Evolutionary conservation across 345 rosid genomes (phyloP), one percentile per base, ranked within the genome.

Genomic region (Eucalyptus curtisii): DNA sequence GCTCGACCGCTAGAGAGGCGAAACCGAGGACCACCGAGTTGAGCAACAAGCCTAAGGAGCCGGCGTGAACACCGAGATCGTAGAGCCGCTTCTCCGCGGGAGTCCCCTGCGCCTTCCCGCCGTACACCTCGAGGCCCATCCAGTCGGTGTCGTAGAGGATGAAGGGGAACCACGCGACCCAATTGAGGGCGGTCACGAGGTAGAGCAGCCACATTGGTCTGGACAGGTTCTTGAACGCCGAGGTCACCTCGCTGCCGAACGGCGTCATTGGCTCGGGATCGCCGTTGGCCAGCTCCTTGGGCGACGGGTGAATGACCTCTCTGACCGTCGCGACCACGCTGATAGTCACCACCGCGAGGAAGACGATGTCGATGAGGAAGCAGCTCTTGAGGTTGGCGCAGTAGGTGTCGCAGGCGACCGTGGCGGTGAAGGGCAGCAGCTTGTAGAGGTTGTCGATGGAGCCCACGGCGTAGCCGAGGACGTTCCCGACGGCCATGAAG

Each of bases 161-260:
- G 92, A 97, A 97, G 13, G 99, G 99, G 87, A 96, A 96, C 99
- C 99, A 96, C 1, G 95, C 99, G 42, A 95, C 76, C 99, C 99
- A 97, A 91, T 97, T 97, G 5, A 97, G 91, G 47, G 95, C 92
- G 30, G 99, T 97, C 49, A 96, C 99, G 42, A 94, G 53, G 7
- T 95, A 94, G 25, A 97, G 91, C 68, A 96, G 90, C 95, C 98
- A 95, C 97, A 96, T 96, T 10, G 97, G 97, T 59, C 86, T 93
- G 76, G 94, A 66, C 84, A 97, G 87, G 20, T 89, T 90, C 86
- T 94, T 93, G 55, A 97, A 90, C 5, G 97, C 95, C 27, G 89
- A 90, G 7, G 91, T 57, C 5, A 93, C 91, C 87, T 95, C 96
- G 8, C 93, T 93, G 49, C 92, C 79, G 31, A 91, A 92, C 87